Conservation (phyloP, 768 basidiomycete species). For the Fibroporia radiculosa region DNA sequence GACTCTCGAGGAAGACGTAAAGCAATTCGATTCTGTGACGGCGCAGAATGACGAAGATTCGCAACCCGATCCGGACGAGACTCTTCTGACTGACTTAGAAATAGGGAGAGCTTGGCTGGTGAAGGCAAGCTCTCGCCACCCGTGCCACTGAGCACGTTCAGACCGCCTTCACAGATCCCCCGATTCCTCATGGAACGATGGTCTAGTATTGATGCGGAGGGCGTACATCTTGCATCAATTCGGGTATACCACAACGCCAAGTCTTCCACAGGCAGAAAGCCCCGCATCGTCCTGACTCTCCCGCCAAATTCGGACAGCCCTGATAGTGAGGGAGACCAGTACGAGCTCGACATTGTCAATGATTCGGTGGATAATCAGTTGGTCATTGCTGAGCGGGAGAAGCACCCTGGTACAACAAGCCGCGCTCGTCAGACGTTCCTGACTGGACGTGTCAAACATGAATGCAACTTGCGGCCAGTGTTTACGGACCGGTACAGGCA, state of each 20-base stretch:
- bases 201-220: slow-evolving; percentile 67
- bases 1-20: slow-evolving; percentile 50
- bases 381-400: slow-evolving; percentile 77
- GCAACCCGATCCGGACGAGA: slow-evolving; percentile 76
- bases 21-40: slow-evolving; percentile 54
- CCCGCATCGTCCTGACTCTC: slow-evolving; percentile 59
- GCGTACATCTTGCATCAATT: slow-evolving; percentile 76
- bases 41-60: slow-evolving; percentile 46
- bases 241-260: slow-evolving; percentile 60
- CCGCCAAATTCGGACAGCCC: slow-evolving; percentile 47
- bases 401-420: slow-evolving; percentile 37
- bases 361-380: slow-evolving; percentile 80
- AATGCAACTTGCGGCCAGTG: slow-evolving; percentile 64
- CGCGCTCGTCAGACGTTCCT: slow-evolving; percentile 72
- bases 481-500: slow-evolving; percentile 61
- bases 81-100: slow-evolving; percentile 57
- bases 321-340: slow-evolving; percentile 44
- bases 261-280: slow-evolving; percentile 37
- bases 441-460: slow-evolving; percentile 75
- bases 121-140: slow-evolving; percentile 43
- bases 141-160: neutral
- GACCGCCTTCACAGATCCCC: slow-evolving; percentile 50
- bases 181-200: slow-evolving; percentile 83
- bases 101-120: slow-evolving; percentile 76
- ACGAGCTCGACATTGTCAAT: slow-evolving; percentile 85